Percentiles rank a stretch among this genome's conserved stretches.
phyloP scores from a whole-genome alignment of 2,329 filamentous ascomycete species.

The Colletotrichum orbiculare region DNA sequence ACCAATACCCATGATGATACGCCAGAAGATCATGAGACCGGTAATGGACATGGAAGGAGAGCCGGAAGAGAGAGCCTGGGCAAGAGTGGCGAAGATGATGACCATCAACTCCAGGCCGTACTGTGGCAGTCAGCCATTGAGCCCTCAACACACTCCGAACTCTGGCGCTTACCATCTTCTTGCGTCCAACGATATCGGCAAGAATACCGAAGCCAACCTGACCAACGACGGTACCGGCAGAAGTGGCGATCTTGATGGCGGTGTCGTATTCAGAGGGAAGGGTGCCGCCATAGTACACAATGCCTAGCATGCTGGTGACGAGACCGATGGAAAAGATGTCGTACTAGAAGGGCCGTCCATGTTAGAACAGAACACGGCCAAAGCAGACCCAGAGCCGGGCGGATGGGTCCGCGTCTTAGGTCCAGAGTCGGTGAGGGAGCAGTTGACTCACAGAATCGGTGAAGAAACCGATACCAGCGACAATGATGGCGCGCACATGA shows the following conservation, averaged over 20 bases:
- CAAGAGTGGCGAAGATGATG: conserved; percentile 82
- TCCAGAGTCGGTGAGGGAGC: no score
- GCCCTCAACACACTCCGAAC: neutral
- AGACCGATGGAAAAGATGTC: conserved; percentile 84
- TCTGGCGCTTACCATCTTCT: conserved; percentile 59
- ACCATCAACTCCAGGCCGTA: conserved; percentile 83
- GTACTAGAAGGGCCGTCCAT: conserved; percentile 55
- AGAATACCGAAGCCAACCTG: conserved; percentile 84
- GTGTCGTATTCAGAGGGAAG: conserved; percentile 78
- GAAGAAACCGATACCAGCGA: conserved; percentile 89
- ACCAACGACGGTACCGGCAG: conserved; percentile 84
- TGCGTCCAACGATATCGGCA: conserved; percentile 81
- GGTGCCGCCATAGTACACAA: conserved; percentile 76
- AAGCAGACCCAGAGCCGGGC: conserved; percentile 36
- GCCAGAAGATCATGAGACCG: conserved; percentile 82
- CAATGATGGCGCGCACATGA: conserved; percentile 80
- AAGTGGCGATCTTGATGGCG: conserved; percentile 87
- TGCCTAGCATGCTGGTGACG: conserved; percentile 79
- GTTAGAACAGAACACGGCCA: no score
- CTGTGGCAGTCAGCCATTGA: conserved; percentile 56
- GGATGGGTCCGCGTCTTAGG: no score
- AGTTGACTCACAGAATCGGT: conserved; percentile 68
- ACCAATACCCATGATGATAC: conserved; percentile 72
- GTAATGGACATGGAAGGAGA: conserved; percentile 73
- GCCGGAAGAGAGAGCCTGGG: conserved; percentile 73